Evolutionary conservation across 1,139 yeast species (phyloP).

Genomic region (Pichia sp.): DNA sequence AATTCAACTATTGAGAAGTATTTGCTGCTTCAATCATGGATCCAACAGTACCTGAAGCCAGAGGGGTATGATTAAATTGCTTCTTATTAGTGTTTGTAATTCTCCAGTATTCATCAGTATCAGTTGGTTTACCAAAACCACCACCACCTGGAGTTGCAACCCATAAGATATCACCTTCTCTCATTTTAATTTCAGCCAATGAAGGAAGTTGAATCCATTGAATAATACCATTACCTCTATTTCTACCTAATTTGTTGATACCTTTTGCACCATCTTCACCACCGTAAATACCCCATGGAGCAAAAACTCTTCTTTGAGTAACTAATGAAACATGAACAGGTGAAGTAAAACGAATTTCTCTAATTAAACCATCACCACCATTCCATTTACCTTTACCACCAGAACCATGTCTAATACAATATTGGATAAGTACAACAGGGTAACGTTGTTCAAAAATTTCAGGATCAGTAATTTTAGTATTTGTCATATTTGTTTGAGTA

Average conservation of each 20-base stretch:
- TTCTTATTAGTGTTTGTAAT: background rate
- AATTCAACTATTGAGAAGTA: conserved; percentile 6
- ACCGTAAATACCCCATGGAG: conserved; percentile 32
- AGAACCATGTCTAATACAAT: conserved; percentile 23
- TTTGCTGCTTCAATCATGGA: conserved; percentile 6
- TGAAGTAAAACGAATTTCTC: conserved; percentile 31
- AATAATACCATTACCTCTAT: conserved; percentile 4
- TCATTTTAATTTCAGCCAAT: conserved; percentile 16
- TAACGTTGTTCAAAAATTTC: conserved; percentile 33
- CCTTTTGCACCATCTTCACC: conserved; percentile 35
- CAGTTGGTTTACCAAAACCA: conserved; percentile 2
- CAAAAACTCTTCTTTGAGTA: conserved; percentile 31
- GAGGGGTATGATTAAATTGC: conserved; percentile 1
- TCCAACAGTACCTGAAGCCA: conserved; percentile 8
- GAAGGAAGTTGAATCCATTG: conserved; percentile 12
- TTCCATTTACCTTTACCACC: conserved; percentile 28
- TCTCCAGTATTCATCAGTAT: conserved; percentile 8
- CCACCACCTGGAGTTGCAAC: conserved; percentile 7
- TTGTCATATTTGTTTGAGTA: conserved; percentile 41
- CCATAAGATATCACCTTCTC: conserved; percentile 37
- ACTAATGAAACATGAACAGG: conserved; percentile 30
- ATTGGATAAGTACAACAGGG: conserved; percentile 31
- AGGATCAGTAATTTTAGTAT: conserved; percentile 33
- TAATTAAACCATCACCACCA: conserved; percentile 33
- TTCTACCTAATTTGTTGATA: conserved; percentile 32